Evolutionary conservation across 169 alveolate species (phyloP), one percentile per base, ranked within the genome.

Genomic region (Plasmodium relictum): DNA sequence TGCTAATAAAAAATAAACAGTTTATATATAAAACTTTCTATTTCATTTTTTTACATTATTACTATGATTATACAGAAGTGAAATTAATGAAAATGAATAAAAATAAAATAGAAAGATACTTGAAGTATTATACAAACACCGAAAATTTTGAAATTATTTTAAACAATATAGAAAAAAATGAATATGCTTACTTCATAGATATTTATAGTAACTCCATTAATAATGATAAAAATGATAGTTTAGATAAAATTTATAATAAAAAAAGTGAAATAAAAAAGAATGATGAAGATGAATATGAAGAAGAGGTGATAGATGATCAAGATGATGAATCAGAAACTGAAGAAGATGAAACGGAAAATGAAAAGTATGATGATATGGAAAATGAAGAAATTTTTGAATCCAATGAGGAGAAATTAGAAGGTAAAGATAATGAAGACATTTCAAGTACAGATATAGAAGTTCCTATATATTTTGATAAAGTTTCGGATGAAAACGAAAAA

Each of bases 1-100:
- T 24, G 7, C 18, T 86, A 54, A 59, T 58, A 73, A 54, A 70
- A 63, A 86, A 86, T 63, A 86, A 86, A 39, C 85, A 61, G 42
- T 72, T 24, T 50, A 86, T 86, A 41, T 86, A 86, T 73, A 74
- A 86, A 59, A 86, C 52, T 1, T 86, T 86, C 31, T 71, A 70
- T 45, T 86, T 87, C 7, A 86, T 86, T 70, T 86, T 86, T 71
- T 39, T 86, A 73, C 56, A 86, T 65, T 86, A 86, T 45, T 86
- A 86, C 61, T 63, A 63, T 31, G 71, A 56, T 39, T 86, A 71
- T 45, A 20, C 70, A 70, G 88, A 86, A 70, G 22, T 86, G 14
- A 86, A 86, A 72, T 8, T 62, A 50, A 86, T 86, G 26, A 70
- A 86, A 73, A 18, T 73, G n/a, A 69, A 86, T 22, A 86, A 86